These are phyloP conservation scores for Salix udensis DNA, from an alignment of 345 rosid species.

Conservation along the genomic window DNA sequence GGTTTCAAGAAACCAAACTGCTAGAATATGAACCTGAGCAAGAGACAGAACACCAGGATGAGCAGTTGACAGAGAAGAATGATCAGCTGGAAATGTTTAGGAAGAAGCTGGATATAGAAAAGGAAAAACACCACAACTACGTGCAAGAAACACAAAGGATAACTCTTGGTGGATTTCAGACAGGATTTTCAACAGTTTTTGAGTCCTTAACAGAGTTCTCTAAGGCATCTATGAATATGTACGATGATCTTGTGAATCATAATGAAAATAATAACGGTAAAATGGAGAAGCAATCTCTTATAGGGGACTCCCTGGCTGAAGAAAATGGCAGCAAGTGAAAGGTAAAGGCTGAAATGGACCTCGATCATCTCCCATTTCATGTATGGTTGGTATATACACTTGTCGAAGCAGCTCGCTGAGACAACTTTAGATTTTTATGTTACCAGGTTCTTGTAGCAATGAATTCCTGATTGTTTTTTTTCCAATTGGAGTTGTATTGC, in stretches of 20 bases:
- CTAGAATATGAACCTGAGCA: slow-evolving; percentile 31
- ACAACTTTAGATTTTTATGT: slow-evolving; percentile 19
- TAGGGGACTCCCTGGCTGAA: slow-evolving; percentile 31
- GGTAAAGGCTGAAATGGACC: neutral
- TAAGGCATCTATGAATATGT: slow-evolving; percentile 50
- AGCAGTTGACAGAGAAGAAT: slow-evolving; percentile 34
- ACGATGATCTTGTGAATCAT: slow-evolving; percentile 37
- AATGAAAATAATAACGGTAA: slow-evolving; percentile 27
- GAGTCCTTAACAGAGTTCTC: slow-evolving; percentile 50
- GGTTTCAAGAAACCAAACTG: slow-evolving; percentile 42
- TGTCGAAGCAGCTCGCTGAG: slow-evolving; percentile 64
- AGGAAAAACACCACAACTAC: slow-evolving; percentile 46
- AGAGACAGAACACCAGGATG: slow-evolving; percentile 22
- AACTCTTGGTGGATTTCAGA: slow-evolving; percentile 53
- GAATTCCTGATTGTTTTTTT: slow-evolving; percentile 20
- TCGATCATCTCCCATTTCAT: neutral
- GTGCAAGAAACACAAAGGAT: slow-evolving; percentile 56
- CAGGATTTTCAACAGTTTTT: slow-evolving; percentile 46
- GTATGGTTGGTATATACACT: slow-evolving; percentile 29
- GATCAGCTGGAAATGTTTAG: slow-evolving; percentile 51
- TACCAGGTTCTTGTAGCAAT: slow-evolving; percentile 8
- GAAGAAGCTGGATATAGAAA: slow-evolving; percentile 45
- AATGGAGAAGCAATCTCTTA: slow-evolving; percentile 26
- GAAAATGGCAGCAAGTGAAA: slow-evolving; percentile 37
- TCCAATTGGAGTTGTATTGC: slow-evolving; percentile 14